A percentile compares a stretch with the other conserved stretches of the same genome.
Conservation (phyloP, 2,329 filamentous ascomycete genomes). For the Pleurostoma richardsiae region DNA sequence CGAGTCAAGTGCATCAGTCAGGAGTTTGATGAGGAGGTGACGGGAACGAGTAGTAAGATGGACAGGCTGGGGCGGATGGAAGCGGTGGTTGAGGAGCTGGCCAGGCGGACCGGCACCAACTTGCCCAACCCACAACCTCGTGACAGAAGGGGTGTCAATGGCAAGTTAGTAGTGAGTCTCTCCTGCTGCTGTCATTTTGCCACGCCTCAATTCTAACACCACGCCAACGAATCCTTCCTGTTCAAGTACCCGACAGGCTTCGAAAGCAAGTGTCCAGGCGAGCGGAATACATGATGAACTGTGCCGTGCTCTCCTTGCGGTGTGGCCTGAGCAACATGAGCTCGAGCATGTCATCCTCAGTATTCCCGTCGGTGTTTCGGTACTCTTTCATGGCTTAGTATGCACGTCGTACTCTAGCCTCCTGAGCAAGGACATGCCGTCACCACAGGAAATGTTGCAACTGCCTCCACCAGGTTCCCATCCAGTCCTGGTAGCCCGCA, state of each 20-base stretch:
- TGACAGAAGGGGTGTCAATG: background rate
- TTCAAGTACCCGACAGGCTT: too few relatives aligned
- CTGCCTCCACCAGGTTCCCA: conserved; percentile 20
- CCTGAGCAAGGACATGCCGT: conserved; percentile 9
- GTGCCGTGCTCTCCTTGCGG: conserved; percentile 19
- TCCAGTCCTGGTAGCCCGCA: conserved; percentile 26
- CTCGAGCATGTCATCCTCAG: conserved; percentile 27
- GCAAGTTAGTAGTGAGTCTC: too few relatives aligned
- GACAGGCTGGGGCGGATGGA: conserved; percentile 30
- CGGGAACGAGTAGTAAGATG: conserved; percentile 10
- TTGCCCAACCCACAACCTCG: background rate
- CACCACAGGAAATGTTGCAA: conserved; percentile 23
- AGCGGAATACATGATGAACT: background rate
- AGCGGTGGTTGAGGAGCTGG: conserved; percentile 22
- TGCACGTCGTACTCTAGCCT: conserved; percentile 22
- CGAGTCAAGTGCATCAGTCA: conserved; percentile 38
- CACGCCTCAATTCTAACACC: too few relatives aligned
- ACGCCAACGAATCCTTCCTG: too few relatives aligned
- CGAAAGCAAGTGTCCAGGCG: too few relatives aligned
- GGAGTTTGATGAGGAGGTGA: conserved; percentile 30
- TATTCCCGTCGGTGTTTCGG: conserved; percentile 21
- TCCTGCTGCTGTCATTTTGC: too few relatives aligned
- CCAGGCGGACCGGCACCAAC: conserved; percentile 5
- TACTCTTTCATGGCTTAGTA: conserved; percentile 27
- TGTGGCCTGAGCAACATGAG: conserved; percentile 32